Evolutionary conservation across 805 yeast species (phyloP).

Genomic region (Diddensiella caesifluorescens): DNA sequence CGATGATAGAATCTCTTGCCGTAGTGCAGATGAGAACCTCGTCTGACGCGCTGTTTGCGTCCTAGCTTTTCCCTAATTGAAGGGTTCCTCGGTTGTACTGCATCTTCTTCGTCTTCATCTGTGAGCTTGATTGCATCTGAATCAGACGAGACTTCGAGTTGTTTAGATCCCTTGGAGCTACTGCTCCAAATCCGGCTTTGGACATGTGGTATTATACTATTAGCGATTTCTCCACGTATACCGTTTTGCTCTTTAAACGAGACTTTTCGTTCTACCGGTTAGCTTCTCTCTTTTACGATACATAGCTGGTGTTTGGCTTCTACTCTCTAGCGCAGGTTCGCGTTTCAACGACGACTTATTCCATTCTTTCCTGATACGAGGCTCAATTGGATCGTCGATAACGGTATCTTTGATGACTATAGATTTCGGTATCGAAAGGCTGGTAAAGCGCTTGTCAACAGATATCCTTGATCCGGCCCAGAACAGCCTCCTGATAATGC

Average conservation of each 20-base stretch:
- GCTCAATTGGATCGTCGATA: constrained; percentile 1
- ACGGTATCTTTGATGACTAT: constrained; percentile 5
- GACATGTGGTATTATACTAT: constrained; percentile 3
- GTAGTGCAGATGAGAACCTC: constrained; percentile 3
- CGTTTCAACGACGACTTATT: neutral
- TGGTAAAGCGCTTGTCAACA: constrained; percentile 8
- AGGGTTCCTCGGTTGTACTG: neutral
- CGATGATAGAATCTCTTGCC: neutral
- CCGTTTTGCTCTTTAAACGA: neutral
- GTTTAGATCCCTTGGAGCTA: neutral
- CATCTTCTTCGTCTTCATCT: neutral
- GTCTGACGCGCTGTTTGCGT: too few relatives aligned
- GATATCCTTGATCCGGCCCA: constrained; percentile 18
- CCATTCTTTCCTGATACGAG: constrained; percentile 3
- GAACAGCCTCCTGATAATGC: constrained; percentile 16
- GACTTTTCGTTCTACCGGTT: neutral
- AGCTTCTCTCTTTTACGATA: neutral
- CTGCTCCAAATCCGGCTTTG: constrained; percentile 2
- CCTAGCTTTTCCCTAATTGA: neutral
- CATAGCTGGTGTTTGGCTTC: neutral
- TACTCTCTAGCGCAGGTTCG: too few relatives aligned
- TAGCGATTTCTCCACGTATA: neutral
- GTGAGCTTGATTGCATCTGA: constrained; percentile 1
- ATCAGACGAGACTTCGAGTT: neutral
- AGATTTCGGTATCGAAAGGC: constrained; percentile 13